phyloP scores from a whole-genome alignment of 2,329 filamentous ascomycete species.

The Talaromyces pinophilus region DNA sequence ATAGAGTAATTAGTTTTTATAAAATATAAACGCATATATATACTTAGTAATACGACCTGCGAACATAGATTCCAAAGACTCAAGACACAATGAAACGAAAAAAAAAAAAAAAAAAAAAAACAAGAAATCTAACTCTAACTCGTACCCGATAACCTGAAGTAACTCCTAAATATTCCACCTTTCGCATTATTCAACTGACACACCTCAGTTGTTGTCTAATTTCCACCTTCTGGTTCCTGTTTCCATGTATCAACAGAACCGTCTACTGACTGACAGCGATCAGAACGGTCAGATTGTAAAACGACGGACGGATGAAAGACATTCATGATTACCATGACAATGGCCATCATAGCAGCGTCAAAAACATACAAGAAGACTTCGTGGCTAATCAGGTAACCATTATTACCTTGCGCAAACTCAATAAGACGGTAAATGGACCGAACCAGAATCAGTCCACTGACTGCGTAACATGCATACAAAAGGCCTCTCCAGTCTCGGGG shows the following conservation, averaged over 20 bases:
- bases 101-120: too few relatives aligned
- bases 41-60: too few relatives aligned
- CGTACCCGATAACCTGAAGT: not conserved
- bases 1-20: too few relatives aligned
- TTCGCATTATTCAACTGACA: not conserved
- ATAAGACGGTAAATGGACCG: conserved; percentile 29
- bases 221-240: not conserved
- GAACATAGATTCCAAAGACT: too few relatives aligned
- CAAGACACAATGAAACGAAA: too few relatives aligned
- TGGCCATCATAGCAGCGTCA: conserved; percentile 29
- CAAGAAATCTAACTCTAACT: not conserved
- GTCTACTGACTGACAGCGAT: not conserved
- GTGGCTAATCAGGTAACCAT: conserved; percentile 26
- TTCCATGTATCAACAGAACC: not conserved
- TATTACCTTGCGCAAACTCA: conserved; percentile 28
- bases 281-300: not conserved
- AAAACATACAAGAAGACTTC: conserved; percentile 30
- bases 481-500: conserved; percentile 39
- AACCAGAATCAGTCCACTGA: conserved; percentile 27
- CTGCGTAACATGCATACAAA: conserved; percentile 34
- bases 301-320: not conserved
- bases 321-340: conserved; percentile 1
- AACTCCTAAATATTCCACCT: not conserved
- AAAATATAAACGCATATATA: too few relatives aligned
- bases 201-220: not conserved